Conservation (phyloP, 305 asterid species). For the Rubia occidens region DNA sequence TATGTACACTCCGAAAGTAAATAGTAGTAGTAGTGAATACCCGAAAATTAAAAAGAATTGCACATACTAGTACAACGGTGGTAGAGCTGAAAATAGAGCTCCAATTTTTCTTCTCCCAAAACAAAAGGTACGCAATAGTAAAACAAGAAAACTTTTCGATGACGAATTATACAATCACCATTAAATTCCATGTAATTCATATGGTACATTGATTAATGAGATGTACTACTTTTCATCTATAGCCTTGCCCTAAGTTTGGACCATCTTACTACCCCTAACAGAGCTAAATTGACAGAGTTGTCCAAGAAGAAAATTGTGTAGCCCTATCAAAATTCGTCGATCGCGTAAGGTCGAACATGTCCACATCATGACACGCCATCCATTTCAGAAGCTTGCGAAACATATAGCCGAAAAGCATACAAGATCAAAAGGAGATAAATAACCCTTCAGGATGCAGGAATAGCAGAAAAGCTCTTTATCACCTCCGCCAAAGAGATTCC, state of each 20-base stretch:
- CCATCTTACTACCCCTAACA: not conserved
- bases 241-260: not conserved
- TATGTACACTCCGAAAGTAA: too few relatives aligned
- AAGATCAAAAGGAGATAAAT: not conserved
- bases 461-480: not conserved
- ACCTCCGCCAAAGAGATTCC: not conserved
- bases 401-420: not conserved
- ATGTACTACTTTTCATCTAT: not conserved
- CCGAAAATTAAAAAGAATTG: too few relatives aligned
- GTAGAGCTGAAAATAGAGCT: not conserved
- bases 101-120: not conserved
- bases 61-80: too few relatives aligned
- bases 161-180: not conserved
- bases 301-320: not conserved
- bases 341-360: not conserved
- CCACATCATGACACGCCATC: not conserved
- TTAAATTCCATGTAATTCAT: not conserved
- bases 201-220: not conserved
- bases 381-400: not conserved
- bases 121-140: not conserved
- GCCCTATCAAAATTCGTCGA: not conserved
- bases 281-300: not conserved
- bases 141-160: not conserved
- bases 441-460: not conserved
- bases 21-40: too few relatives aligned